A percentile compares a stretch with the other conserved stretches of the same genome.
Conservation (phyloP, 2,329 filamentous ascomycete genomes). For the Phialocephala subalpina region DNA sequence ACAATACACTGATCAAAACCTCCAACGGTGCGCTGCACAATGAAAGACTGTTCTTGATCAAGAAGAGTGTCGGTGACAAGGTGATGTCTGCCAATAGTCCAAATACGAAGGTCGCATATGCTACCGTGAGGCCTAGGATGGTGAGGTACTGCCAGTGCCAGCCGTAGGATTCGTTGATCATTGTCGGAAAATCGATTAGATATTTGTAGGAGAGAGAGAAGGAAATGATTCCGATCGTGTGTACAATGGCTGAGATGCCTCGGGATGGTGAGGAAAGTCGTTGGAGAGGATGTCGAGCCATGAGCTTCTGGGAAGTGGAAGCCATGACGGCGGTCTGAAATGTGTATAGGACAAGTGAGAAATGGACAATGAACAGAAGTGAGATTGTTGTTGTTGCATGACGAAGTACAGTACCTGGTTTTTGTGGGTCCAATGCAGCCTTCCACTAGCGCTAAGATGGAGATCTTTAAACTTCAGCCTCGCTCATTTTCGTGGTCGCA, state of each 20-base stretch:
- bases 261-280: conserved; percentile 71
- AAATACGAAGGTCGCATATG: conserved; percentile 65
- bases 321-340: conserved; percentile 21
- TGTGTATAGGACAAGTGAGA: background rate
- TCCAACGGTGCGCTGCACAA: conserved; percentile 74
- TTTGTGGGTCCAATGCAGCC: background rate
- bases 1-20: conserved; percentile 74
- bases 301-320: conserved; percentile 38
- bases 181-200: conserved; percentile 56
- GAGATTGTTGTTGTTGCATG: background rate
- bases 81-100: conserved; percentile 73
- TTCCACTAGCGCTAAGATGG: background rate
- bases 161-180: conserved; percentile 67
- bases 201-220: conserved; percentile 63
- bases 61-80: conserved; percentile 64
- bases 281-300: conserved; percentile 68
- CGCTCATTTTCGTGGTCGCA: background rate
- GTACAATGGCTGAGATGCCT: conserved; percentile 67
- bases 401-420: background rate
- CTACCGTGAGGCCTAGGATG: conserved; percentile 72
- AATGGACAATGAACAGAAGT: background rate
- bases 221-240: conserved; percentile 61
- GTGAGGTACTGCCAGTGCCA: conserved; percentile 65
- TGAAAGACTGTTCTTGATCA: conserved; percentile 71
- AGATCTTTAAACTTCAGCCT: background rate